These are phyloP conservation scores for Claviceps capensis DNA, from an alignment of 2,329 filamentous ascomycete genomes.

Conservation along the genomic window DNA sequence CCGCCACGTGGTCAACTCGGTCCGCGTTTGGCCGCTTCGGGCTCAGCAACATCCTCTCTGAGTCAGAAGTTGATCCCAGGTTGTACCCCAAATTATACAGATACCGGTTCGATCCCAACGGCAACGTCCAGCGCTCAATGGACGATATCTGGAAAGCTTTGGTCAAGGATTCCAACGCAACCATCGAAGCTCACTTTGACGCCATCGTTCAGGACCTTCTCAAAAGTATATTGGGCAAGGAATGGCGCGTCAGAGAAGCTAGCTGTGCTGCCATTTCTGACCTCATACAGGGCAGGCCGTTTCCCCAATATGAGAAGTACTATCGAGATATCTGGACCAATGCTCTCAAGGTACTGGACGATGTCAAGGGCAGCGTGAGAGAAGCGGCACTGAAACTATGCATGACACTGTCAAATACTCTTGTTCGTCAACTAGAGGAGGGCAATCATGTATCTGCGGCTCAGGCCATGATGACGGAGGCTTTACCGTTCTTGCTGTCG, in stretches of 20 bases:
- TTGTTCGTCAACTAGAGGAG: constrained; percentile 75
- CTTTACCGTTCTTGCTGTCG: constrained; percentile 81
- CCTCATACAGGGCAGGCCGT: constrained; percentile 67
- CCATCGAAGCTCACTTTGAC: constrained; percentile 72
- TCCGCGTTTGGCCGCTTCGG: constrained; percentile 93
- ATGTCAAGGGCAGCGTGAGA: constrained; percentile 86
- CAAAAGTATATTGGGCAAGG: constrained; percentile 71
- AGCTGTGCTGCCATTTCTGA: constrained; percentile 84
- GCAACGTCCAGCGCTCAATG: constrained; percentile 89
- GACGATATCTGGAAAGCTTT: constrained; percentile 94
- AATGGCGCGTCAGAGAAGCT: constrained; percentile 88
- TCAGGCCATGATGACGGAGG: constrained; percentile 67
- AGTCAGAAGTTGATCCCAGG: constrained; percentile 79
- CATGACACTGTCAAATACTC: constrained; percentile 67
- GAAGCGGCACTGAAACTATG: constrained; percentile 70
- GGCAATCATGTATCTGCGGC: constrained; percentile 58
- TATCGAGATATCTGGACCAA: constrained; percentile 75
- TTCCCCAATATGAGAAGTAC: constrained; percentile 67
- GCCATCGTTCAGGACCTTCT: constrained; percentile 80
- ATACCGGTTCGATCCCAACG: constrained; percentile 89
- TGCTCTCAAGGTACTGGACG: constrained; percentile 83
- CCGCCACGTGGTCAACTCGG: constrained; percentile 92
- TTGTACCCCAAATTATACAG: constrained; percentile 90
- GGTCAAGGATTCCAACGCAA: constrained; percentile 72
- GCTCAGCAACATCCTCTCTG: constrained; percentile 79